Evolutionary conservation across 345 rosid genomes (phyloP), one percentile per base, ranked within the genome.

Genomic region (Draba incana): DNA sequence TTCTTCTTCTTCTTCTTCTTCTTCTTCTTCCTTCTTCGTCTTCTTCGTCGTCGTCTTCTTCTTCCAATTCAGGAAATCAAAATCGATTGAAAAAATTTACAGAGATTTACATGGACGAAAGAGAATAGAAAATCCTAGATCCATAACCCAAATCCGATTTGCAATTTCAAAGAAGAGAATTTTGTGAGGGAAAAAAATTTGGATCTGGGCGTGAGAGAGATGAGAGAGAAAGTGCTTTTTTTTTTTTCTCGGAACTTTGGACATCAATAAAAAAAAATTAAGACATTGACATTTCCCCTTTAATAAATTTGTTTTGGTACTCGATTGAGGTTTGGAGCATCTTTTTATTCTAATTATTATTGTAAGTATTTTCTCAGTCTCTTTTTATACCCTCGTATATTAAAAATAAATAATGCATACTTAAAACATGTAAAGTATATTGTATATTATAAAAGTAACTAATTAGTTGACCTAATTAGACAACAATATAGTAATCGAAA

Each of bases 381-480:
- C 37, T 68, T 3, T 60, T 0, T 3, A 42, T 42, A 53, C 16
- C 30, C 9, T 15, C 28, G 31, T 9, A 15, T 52, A 14, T 44
- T 31, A 11, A 31, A 31, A 47, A 33, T 11, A 10, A 30, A 10
- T 30, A 13, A 35, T 31, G 53, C 44, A 35, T 16, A 35, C 8
- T 31, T 30, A 4, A 25, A 58, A 56, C 11, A 3, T 15, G 45
- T n/a, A 11, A 4, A 47, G 24, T 27, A 28, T 41, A 16, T 45
- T 25, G 43, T 44, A 51, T 20, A 20, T 0, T 20, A 51, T 70
- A 42, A 33, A 15, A 41, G 4, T 43, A 33, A 12, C 24, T 27
- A 27, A 46, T 27, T 38, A 46, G 70, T 71, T 54, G 70, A 71
- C 69, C 69, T 71, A 56, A 16, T 23, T 55, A 62, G 25, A 54